phyloP scores from a whole-genome alignment of 306 rosid species.

The Sindora glabra region DNA sequence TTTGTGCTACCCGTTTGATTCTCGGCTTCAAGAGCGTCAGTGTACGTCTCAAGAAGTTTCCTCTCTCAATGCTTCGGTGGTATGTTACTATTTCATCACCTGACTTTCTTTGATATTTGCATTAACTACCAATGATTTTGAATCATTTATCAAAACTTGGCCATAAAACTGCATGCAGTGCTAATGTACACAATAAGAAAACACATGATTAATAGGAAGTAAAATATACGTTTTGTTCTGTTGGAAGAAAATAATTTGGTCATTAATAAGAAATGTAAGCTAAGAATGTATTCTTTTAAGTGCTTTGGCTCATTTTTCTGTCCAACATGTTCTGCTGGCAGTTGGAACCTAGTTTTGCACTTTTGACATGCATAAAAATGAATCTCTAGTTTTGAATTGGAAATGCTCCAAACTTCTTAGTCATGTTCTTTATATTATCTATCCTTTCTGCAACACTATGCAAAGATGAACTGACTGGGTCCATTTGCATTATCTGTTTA shows the following conservation, averaged over 20 bases:
- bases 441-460: background rate
- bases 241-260: background rate
- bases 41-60: conserved; percentile 75
- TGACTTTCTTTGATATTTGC: background rate
- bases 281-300: background rate
- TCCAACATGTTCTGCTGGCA: background rate
- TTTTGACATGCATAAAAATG: background rate
- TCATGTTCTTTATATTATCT: background rate
- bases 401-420: background rate
- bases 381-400: background rate
- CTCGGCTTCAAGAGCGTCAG: conserved; percentile 47
- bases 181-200: background rate
- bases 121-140: background rate
- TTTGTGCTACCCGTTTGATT: conserved; percentile 79
- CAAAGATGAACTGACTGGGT: conserved; percentile 1
- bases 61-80: conserved; percentile 77
- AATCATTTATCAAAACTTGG: background rate
- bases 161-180: background rate
- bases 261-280: background rate
- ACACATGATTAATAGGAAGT: background rate
- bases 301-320: background rate
- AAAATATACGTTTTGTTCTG: background rate
- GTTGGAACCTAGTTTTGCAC: background rate
- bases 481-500: background rate
- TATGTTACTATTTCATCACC: conserved; percentile 18